Evolutionary conservation across 148 eudicot species (phyloP).

Genomic region (Chenopodium berlandieri): DNA sequence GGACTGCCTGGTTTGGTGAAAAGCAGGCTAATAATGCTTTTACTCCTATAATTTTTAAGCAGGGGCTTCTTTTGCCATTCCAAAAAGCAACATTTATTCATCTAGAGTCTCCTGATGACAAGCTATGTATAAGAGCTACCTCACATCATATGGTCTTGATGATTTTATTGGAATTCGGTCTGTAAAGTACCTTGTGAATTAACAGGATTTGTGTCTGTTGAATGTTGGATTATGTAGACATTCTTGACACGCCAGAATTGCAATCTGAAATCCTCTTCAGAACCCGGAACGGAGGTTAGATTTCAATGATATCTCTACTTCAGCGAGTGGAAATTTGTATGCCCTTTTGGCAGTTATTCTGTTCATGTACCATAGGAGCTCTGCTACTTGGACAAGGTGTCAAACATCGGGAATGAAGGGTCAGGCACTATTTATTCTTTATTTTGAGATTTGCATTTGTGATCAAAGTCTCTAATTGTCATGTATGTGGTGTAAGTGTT

Average conservation of each 20-base stretch:
- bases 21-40: too few species aligned
- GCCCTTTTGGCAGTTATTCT: neutral
- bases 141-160: neutral
- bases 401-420: neutral
- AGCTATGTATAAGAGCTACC: neutral
- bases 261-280: neutral
- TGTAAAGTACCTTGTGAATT: slow-evolving; percentile 1
- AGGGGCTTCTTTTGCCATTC: slow-evolving; percentile 48
- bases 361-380: neutral
- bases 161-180: neutral
- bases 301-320: neutral
- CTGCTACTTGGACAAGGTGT: neutral
- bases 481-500: neutral
- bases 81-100: slow-evolving; percentile 38
- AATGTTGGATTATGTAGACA: neutral
- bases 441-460: neutral
- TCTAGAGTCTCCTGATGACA: slow-evolving; percentile 47
- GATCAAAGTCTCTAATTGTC: neutral
- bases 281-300: neutral
- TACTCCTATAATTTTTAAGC: neutral
- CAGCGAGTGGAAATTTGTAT: neutral
- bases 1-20: slow-evolving; percentile 42
- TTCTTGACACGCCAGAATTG: neutral
- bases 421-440: neutral
- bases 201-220: neutral